Evolutionary conservation across 2,329 filamentous ascomycete genomes (phyloP), one percentile per base, ranked within the genome.

Genomic region (Calonectria henricotiae): DNA sequence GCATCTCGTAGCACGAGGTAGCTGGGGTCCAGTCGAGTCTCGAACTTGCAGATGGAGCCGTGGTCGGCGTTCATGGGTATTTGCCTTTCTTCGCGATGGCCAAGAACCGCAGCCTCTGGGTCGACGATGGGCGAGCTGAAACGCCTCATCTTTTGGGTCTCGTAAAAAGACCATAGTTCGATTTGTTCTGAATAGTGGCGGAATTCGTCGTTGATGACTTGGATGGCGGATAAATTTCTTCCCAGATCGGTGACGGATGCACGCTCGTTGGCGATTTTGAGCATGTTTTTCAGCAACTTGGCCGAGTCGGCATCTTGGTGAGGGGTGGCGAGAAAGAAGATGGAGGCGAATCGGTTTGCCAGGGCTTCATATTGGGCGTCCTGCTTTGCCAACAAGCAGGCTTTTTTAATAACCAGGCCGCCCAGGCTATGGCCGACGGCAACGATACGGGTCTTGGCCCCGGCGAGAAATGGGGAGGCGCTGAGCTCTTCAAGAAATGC

Each of bases 371-470:
- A 80, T 8, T 67, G 69, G 11, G 76, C 71, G 51, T 83, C 80
- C 65, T 83, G 75, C 17, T 74, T 75, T 9, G 80, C 79, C 9
- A 82, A 71, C 32, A 84, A 77, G 67, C 80, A 83, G 35, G 81
- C 80, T 41, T 77, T 71, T 55, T 77, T 76, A 17, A 72, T 76
- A 20, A 84, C 80, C 63, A 79, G 76, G 12, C 85, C 85, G 1
- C 86, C 85, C 85, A 87, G 86, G 43, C 81, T 84, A 70, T 87
- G 85, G 2, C 77, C 83, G 13, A 87, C 78, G 17, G 86, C 77
- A 4, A 87, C 80, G 20, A 87, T 82, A 2, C 79, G 79, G 9
- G 70, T 74, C 25, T 12, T 49, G n/a, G 70, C 69, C 20, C 58
- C 43, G 8, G 23, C 41, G 20, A 80, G 43, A 30, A 41, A 68